A percentile compares a stretch with the other conserved stretches of the same genome.
Conservation (phyloP, 768 basidiomycete species). For the Psilocybe azurescens region DNA sequence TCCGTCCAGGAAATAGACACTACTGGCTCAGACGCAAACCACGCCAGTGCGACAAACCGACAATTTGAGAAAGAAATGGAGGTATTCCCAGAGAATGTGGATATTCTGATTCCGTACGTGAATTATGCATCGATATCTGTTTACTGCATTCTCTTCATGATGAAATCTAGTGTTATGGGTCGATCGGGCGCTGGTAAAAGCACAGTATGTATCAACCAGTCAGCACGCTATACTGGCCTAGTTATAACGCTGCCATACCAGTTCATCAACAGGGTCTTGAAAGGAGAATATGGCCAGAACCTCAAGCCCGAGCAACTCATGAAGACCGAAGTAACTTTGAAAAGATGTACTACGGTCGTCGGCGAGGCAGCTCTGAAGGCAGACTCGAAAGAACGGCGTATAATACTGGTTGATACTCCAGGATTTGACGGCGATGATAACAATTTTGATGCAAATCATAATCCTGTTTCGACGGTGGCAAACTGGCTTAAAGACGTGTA, state of each 20-base stretch:
- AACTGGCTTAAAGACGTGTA: constrained; percentile 4
- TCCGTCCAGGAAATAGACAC: too few relatives aligned
- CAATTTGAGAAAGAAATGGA: too few relatives aligned
- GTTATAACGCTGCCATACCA: not conserved
- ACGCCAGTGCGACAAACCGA: too few relatives aligned
- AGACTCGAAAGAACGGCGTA: not conserved
- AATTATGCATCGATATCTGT: not conserved
- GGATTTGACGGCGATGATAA: constrained; percentile 5
- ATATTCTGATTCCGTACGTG: constrained; percentile 6
- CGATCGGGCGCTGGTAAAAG: constrained; percentile 5
- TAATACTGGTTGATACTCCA: constrained; percentile 8
- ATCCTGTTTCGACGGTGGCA: not conserved
- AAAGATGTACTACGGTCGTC: not conserved
- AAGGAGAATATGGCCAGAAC: not conserved
- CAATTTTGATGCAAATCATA: not conserved
- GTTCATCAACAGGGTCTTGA: constrained; percentile 7
- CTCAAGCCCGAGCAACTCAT: not conserved
- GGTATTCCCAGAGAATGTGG: not conserved
- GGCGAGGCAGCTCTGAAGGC: not conserved
- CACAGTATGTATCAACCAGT: not conserved
- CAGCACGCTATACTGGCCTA: not conserved
- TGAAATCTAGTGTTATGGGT: constrained; percentile 2
- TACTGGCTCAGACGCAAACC: too few relatives aligned
- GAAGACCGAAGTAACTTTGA: not conserved
- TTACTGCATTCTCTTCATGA: not conserved